These are phyloP conservation scores for Ceratocystis variospora DNA, from an alignment of 2,329 filamentous ascomycete species.

Conservation along the genomic window DNA sequence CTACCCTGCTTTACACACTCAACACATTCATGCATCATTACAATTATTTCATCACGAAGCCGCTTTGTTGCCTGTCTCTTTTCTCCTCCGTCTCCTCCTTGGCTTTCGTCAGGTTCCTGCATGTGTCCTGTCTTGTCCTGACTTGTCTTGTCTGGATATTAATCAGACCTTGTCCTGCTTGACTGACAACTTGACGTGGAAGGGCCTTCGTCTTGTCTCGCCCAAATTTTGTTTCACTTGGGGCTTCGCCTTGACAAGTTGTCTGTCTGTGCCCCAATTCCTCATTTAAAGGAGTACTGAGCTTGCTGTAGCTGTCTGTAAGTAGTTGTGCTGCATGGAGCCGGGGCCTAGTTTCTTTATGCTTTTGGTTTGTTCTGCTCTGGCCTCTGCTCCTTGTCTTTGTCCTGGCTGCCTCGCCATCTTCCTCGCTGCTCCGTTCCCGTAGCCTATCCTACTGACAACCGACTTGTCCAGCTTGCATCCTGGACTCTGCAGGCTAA, in stretches of 20 bases:
- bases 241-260: slow-evolving; percentile 2
- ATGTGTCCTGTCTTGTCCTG: neutral
- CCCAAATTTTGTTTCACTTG: slow-evolving; percentile 6
- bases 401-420: too few relatives aligned
- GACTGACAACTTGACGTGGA: neutral
- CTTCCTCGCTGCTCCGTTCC: neutral
- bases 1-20: neutral
- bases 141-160: neutral
- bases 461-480: neutral
- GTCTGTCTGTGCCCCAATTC: slow-evolving; percentile 1
- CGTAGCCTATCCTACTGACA: too few relatives aligned
- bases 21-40: neutral
- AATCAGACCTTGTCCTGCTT: neutral
- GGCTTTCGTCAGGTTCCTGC: neutral
- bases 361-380: too few relatives aligned
- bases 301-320: neutral
- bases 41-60: neutral
- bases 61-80: neutral
- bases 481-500: neutral
- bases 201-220: slow-evolving; percentile 3
- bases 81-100: neutral
- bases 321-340: too few relatives aligned
- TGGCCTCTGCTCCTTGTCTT: neutral
- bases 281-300: neutral
- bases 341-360: too few relatives aligned